Evolutionary conservation across 2,329 filamentous ascomycete genomes (phyloP).

Genomic region (Fusarium keratoplasticum): DNA sequence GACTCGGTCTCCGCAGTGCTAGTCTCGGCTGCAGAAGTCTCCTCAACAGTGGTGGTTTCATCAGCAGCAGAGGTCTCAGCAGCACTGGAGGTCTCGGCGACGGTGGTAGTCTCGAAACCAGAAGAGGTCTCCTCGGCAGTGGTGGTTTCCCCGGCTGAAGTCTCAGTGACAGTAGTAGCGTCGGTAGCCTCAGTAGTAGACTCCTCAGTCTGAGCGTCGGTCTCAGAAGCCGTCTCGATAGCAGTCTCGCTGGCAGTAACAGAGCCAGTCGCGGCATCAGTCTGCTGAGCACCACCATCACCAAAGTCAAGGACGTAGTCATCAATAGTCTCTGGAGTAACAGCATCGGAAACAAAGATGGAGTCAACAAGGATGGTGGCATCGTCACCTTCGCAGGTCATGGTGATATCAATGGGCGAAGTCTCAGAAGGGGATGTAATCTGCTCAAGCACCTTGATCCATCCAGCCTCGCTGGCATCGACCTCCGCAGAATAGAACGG

Average conservation of each 20-base stretch:
- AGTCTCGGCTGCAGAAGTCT: neutral
- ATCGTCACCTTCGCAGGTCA: slow-evolving; percentile 10
- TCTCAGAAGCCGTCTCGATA: neutral
- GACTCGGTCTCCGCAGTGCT: neutral
- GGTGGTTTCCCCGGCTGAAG: neutral
- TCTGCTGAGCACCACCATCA: neutral
- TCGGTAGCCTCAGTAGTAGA: neutral
- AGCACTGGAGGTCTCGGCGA: neutral
- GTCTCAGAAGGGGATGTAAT: neutral
- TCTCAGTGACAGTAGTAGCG: neutral
- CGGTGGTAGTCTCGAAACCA: neutral
- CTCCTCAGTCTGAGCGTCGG: neutral
- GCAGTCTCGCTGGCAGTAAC: neutral
- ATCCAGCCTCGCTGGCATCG: neutral
- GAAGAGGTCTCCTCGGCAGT: neutral
- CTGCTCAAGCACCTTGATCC: slow-evolving; percentile 12
- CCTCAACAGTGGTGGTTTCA: neutral
- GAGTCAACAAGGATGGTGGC: slow-evolving; percentile 27
- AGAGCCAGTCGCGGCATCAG: neutral
- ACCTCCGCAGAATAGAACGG: neutral
- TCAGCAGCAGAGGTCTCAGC: neutral
- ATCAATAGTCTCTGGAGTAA: slow-evolving; percentile 30
- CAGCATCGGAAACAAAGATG: slow-evolving; percentile 36
- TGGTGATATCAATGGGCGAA: neutral
- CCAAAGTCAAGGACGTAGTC: slow-evolving; percentile 20